Base-by-base conservation (phyloP, 345 rosid species). In the Sapria himalayana region DNA sequence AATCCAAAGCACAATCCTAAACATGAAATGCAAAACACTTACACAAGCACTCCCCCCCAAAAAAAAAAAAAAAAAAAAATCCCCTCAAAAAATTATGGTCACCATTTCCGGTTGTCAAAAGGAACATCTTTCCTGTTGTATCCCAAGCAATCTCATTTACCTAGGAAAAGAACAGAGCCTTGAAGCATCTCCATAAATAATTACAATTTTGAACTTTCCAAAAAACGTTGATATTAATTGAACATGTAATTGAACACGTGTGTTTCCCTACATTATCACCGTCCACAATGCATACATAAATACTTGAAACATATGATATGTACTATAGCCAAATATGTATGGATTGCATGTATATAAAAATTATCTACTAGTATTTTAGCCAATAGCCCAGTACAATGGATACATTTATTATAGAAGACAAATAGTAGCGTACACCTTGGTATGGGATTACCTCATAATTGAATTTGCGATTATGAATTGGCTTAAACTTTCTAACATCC, bases 61-160 rank as follows among this genome's bases (percentile, higher is more conserved):
- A 9, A 14, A 25, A 24, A 16, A 29, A 15, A 45, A 50, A 31
- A 17, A 25, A 18, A 11, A 29, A 15, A 11, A 10, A 43, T 33
- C 7, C 10, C 19, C 20, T 33, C 15, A 27, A 27, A 14, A 49
- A 41, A 27, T 15, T 49, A 49, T 51, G 43, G 71, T 62, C 50
- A 82, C 95, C 98, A 61, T 74, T 77, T 54, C 95, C 95, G 35
- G 95, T 89, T 1, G 94, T 89, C 70, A 89, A 60, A 69, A 89
- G 73, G 75, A 84, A 84, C 64, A 71, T 67, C 58, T 84, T 93
- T 56, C 99, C 92, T 6, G 92, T 67, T 71, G 67, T 80, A 66
- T 89, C 70, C 99, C 99, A 89, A 41, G 95, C 91, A 59, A 89
- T 89, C 64, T 89, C 99, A 63, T 89, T 89, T 17, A 89, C 99